A percentile compares a stretch with the other conserved stretches of the same genome.
Conservation (phyloP, 495 filamentous ascomycete species). For the Oidiodendron maius region DNA sequence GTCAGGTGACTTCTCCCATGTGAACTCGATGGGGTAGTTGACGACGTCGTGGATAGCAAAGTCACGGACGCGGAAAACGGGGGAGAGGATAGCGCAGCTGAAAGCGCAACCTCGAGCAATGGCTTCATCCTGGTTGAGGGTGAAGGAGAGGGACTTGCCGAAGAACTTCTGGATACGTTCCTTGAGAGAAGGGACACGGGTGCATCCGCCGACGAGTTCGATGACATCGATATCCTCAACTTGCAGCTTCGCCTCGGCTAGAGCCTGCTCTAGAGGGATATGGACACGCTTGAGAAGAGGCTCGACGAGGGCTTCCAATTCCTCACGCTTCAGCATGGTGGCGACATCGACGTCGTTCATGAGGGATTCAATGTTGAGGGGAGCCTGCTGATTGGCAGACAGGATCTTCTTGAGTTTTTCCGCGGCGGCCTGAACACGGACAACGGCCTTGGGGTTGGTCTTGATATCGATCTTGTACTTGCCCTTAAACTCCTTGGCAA, state of each 20-base stretch:
- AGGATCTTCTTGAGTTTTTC: constrained; percentile 99
- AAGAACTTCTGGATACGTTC: constrained; percentile 86
- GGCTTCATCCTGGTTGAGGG: constrained; percentile 97
- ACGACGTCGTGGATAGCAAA: constrained; percentile 97
- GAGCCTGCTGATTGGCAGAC: constrained; percentile 88
- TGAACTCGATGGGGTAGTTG: constrained; percentile 98
- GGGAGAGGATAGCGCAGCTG: constrained; percentile 95
- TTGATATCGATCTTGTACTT: constrained; percentile 89
- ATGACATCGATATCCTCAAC: constrained; percentile 88
- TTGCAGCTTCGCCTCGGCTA: constrained; percentile 84
- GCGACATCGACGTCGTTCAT: constrained; percentile 97
- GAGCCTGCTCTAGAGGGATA: constrained; percentile 77
- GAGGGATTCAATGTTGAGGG: constrained; percentile 95
- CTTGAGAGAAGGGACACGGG: constrained; percentile 92
- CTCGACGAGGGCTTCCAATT: constrained; percentile 85
- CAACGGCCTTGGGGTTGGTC: constrained; percentile 79
- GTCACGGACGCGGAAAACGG: constrained; percentile 96
- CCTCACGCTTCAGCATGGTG: constrained; percentile 85
- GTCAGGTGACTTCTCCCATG: constrained; percentile 97
- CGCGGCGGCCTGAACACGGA: constrained; percentile 77
- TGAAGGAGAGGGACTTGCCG: constrained; percentile 87
- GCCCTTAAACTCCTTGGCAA: constrained; percentile 90
- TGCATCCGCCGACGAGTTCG: constrained; percentile 92
- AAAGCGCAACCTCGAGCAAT: constrained; percentile 95
- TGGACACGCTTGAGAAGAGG: constrained; percentile 73